Evolutionary conservation across 202 grass and related monocot genomes (phyloP).

Genomic region (Schoenoplectus triqueter): DNA sequence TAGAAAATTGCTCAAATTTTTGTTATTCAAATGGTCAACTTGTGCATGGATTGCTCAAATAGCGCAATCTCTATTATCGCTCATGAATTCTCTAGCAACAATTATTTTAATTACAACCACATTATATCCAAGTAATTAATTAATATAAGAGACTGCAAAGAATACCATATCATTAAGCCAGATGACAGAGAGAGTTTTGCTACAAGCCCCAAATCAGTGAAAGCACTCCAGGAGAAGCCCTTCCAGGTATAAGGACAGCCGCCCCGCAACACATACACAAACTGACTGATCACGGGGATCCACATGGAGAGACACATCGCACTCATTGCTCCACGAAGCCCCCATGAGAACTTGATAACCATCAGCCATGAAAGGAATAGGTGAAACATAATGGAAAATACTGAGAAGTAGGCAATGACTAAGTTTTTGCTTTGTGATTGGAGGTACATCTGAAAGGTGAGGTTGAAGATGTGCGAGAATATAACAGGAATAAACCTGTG

Average conservation of each 20-base stretch:
- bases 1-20: neutral
- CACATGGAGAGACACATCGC: constrained; percentile 47
- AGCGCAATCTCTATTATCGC: no score
- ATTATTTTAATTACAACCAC: neutral
- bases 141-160: neutral
- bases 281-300: constrained; percentile 47
- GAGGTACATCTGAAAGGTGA: constrained; percentile 57
- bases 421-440: constrained; percentile 64
- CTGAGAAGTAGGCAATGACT: constrained; percentile 48
- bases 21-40: neutral
- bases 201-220: constrained; percentile 43
- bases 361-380: constrained; percentile 43
- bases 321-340: constrained; percentile 41
- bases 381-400: constrained; percentile 33
- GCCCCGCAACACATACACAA: constrained; percentile 44
- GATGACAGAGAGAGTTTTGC: constrained; percentile 62
- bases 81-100: no score
- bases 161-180: constrained; percentile 68
- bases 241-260: constrained; percentile 55
- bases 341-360: constrained; percentile 43
- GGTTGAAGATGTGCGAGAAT: constrained; percentile 53
- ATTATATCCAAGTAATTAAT: neutral
- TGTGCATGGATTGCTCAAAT: neutral
- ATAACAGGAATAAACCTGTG: constrained; percentile 46
- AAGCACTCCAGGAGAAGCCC: constrained; percentile 52